phyloP scores from a whole-genome alignment of 148 eudicot species.

The Fagopyrum esculentum region DNA sequence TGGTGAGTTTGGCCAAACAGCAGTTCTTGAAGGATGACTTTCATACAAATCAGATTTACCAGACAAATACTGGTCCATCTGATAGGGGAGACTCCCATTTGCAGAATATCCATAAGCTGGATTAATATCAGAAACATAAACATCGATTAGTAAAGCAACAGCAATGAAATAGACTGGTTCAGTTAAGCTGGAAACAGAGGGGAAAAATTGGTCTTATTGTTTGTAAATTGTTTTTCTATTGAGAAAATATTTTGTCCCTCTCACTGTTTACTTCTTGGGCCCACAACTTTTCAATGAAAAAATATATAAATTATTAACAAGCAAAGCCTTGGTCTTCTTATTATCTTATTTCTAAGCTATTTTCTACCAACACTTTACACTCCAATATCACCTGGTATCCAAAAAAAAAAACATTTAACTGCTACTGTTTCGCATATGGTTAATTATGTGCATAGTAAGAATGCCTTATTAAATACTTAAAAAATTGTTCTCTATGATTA shows the following conservation, averaged over 20 bases:
- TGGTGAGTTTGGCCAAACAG: conserved; percentile 41
- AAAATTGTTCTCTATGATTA: background rate
- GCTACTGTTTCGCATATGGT: background rate
- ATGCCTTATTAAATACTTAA: background rate
- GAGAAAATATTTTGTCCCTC: no score
- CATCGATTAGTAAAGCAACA: background rate
- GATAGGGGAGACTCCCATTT: conserved; percentile 23
- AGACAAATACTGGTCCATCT: conserved; percentile 31
- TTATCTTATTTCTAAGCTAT: no score
- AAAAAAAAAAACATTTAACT: background rate
- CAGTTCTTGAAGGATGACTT: conserved; percentile 36
- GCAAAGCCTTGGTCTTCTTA: no score
- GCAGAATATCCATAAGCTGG: conserved; percentile 44
- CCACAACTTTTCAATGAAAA: no score
- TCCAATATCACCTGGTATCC: no score
- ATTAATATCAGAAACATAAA: background rate
- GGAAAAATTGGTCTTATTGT: no score
- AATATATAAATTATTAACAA: no score
- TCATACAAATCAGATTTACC: conserved; percentile 45
- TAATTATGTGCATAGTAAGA: background rate
- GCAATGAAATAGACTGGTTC: background rate
- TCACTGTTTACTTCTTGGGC: no score
- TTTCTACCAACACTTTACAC: no score
- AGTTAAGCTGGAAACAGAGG: no score
- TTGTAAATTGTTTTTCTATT: no score